Base-by-base conservation (phyloP, 345 rosid genomes). In the Lepidium didymum region DNA sequence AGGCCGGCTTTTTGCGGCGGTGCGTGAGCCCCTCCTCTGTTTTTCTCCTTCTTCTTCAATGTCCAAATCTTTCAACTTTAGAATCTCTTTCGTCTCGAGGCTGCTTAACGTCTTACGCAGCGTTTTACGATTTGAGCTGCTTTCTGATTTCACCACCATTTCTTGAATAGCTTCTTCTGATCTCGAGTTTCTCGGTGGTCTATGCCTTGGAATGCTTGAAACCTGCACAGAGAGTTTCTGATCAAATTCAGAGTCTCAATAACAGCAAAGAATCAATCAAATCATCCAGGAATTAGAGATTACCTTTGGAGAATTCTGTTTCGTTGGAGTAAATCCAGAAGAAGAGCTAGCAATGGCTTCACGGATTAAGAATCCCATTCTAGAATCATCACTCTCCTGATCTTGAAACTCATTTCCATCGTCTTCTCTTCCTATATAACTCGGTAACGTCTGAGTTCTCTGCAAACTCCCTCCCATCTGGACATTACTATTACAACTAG, bases 341-440 rank as follows among this genome's bases (percentile, higher is more conserved):
- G 74, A 68, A 13, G 74, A 68, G 54, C 70, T 75, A 33, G 74
- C 66, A 6, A 68, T 62, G 65, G 78, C 78, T 56, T 81, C 81
- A 56, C 78, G 82, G 18, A 83, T 87, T 75, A 87, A 75, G 60
- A 49, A 70, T 68, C 94, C 82, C 87, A 87, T 80, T 41, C 83
- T 78, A 6, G 80, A 59, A 60, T 74, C 67, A 13, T 87, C 86
- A 31, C 73, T 54, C 0, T 81, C 89, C 33, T 69, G 70, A 14
- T 81, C 86, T 21, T 81, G 72, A 74, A 67, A 68, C 65, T 75
- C 78, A 19, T 68, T 16, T 41, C 12, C 40, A 47, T 65, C 81
- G 52, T 53, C 81, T 61, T 70, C 68, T 62, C 79, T 75, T 46
- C 80, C 67, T n/a, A 82, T 40, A 74, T 72, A 68, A 38, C 70